A percentile compares a stretch with the other conserved stretches of the same genome.
Conservation (phyloP, 2,329 filamentous ascomycete genomes). For the Neopestalotiopsis rosae region DNA sequence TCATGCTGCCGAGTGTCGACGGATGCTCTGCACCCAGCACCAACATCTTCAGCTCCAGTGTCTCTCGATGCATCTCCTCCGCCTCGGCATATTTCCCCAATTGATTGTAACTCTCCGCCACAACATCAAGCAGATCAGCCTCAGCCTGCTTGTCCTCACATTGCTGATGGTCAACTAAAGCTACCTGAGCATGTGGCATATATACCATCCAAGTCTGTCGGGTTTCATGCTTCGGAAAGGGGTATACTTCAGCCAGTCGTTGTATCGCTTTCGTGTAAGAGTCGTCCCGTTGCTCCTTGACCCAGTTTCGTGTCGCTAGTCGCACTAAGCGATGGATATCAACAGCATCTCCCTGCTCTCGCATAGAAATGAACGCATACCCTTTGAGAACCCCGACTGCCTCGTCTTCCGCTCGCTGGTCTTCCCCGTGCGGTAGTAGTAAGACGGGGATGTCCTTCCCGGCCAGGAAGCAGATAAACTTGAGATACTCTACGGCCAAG, state of each 20-base stretch:
- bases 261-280: not conserved
- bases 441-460: conserved; percentile 4
- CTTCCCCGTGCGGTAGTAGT: not conserved
- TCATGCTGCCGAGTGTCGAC: no score
- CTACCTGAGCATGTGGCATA: not conserved
- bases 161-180: no score
- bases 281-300: not conserved
- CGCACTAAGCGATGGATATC: not conserved
- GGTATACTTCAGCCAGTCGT: not conserved
- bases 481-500: not conserved
- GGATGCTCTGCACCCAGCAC: no score
- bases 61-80: not conserved
- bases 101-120: no score
- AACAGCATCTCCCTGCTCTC: not conserved
- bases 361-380: not conserved
- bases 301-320: not conserved
- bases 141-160: no score
- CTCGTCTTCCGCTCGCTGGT: not conserved
- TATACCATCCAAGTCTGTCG: not conserved
- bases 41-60: no score
- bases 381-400: not conserved
- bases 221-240: not conserved
- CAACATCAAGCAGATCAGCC: no score
- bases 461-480: conserved; percentile 7
- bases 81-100: not conserved